Evolutionary conservation across 179 eudicot genomes (phyloP), one percentile per base, ranked within the genome.

Genomic region (Spinacia oleracea): DNA sequence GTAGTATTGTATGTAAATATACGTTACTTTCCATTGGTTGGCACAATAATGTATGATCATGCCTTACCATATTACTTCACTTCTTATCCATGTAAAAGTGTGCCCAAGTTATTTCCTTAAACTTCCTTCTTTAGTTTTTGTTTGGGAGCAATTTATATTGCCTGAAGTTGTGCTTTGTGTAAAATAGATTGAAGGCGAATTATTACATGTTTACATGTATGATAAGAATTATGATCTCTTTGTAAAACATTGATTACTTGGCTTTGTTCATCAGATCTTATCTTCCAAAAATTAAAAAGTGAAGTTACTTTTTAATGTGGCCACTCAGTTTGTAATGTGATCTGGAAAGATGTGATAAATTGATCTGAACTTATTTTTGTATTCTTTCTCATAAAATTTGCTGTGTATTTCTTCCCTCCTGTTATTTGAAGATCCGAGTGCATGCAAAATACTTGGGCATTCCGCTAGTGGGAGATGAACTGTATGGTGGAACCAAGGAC

Each of bases 401-500:
- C 16, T 38, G 42, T 15, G 21, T 23, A 53, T 27, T 53, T 64
- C 38, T 50, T 20, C 32, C 51, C 69, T 69, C 34, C 67, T 77
- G 43, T 73, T 67, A 75, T 35, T 64, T 78, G n/a, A 72, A 94
- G 98, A 93, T 94, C 53, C 94, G 97, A 67, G 97, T 89, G 66
- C 98, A 95, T 85, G 97, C 98, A 20, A 95, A 95, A 84, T 86
- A 89, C 89, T 53, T 90, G 72, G 93, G 97, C 25, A 78, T 93
- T 80, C 97, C 98, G 31, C 84, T 95, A 12, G 40, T 93, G 75
- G 98, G 98, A 75, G 98, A 95, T 81, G 98, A 93, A 75, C 88
- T 95, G 75, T 95, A 94, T 86, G 98, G 98, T 78, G 98, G 98
- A 72, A 91, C 98, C 51, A 88, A 83, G 86, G 89, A 81, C 83